A percentile compares a stretch with the other conserved stretches of the same genome.
These are phyloP conservation scores for Chloroidium sp. DNA, from an alignment of 163 green algal species.

Conservation along the genomic window DNA sequence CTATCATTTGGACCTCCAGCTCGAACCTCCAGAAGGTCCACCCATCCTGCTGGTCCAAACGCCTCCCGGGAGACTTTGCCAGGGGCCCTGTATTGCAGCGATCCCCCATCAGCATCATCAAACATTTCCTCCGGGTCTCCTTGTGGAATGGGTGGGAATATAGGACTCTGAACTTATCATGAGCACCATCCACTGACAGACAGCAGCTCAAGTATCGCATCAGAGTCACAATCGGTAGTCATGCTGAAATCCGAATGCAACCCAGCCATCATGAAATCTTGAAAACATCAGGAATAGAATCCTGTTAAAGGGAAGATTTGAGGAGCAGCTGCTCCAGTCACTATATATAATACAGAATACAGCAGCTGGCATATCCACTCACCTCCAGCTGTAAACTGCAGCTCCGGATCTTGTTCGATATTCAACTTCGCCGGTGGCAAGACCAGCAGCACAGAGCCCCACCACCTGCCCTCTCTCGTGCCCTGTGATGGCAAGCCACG, in stretches of 20 bases:
- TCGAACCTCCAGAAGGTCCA: conserved; percentile 44
- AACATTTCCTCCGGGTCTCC: background rate
- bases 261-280: background rate
- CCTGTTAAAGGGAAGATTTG: background rate
- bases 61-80: background rate
- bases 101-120: background rate
- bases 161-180: background rate
- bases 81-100: background rate
- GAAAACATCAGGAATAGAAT: background rate
- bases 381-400: background rate
- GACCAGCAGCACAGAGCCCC: conserved; percentile 16
- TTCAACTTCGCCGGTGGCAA: conserved; percentile 1
- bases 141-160: background rate
- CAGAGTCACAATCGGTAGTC: background rate
- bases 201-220: background rate
- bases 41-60: conserved; percentile 18
- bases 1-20: conserved; percentile 8
- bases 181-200: background rate
- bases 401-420: background rate
- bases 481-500: too few relatives aligned
- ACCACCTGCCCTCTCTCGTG: too few relatives aligned
- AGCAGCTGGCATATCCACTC: background rate
- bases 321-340: background rate
- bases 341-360: background rate
- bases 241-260: background rate